These are phyloP conservation scores for Citrus glauca DNA, from an alignment of 345 rosid species.

Conservation along the genomic window DNA sequence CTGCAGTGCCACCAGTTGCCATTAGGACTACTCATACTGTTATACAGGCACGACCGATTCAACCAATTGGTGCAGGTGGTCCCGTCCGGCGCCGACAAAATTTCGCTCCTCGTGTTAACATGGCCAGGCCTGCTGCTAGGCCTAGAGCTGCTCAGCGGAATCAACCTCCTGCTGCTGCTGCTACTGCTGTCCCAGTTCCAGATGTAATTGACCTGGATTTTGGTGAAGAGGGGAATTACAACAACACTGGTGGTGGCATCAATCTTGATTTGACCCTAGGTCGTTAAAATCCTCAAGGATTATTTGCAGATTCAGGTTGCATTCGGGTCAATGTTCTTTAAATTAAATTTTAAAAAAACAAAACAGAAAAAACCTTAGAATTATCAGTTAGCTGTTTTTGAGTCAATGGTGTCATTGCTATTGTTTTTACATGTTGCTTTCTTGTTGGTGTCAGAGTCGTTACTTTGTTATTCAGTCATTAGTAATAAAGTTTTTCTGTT, in stretches of 20 bases:
- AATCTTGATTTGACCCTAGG: conserved; percentile 7
- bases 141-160: background rate
- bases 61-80: too few species aligned
- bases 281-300: background rate
- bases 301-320: background rate
- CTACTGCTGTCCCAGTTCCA: background rate
- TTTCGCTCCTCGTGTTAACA: background rate
- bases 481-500: background rate
- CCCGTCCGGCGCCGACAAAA: background rate
- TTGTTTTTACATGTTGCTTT: background rate
- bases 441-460: background rate
- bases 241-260: background rate
- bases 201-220: conserved; percentile 1
- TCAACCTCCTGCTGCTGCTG: background rate
- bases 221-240: background rate
- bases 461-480: background rate
- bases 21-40: background rate
- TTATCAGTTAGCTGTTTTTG: background rate
- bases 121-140: background rate
- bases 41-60: background rate
- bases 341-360: background rate
- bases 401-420: background rate
- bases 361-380: background rate
- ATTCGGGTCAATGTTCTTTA: background rate
- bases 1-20: too few species aligned